Evolutionary conservation across 345 rosid species (phyloP), one percentile per base, ranked within the genome.

Genomic region (Hirschfeldia incana): DNA sequence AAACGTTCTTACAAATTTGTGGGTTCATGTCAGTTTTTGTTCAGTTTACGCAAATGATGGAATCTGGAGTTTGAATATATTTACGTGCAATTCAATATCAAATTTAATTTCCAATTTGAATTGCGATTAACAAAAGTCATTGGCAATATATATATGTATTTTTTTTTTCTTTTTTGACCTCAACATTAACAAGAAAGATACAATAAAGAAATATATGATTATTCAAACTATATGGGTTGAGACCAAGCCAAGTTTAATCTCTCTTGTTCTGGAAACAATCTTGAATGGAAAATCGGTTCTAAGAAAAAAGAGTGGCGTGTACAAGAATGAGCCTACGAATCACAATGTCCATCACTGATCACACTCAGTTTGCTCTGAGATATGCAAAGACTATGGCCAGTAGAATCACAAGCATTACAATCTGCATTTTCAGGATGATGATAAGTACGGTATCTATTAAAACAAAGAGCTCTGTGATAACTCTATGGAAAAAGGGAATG

Each of bases 381-480:
- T 85, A 80, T 0, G 87, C 84, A 13, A 85, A 73, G 65, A 87
- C 29, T 51, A 90, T 81, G 29, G 92, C 87, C 84, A 89, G 59
- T 55, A 86, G 42, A 34, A 90, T 69, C 79, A 88, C 73, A 61
- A 86, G 33, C 36, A 88, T 51, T 63, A 80, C 66, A 34, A 82
- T 81, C 97, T 91, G 87, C 83, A 81, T 76, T 57, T 78, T 65
- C 46, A 74, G 32, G 27, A 49, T 16, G 16, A 39, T 60, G 16
- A 60, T 64, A 6, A 63, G 60, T 26, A 28, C 11, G 5, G 62
- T 30, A 2, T 13, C 16, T 42, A 2, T 1, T 1, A 4, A 60
- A 28, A 60, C 6, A 28, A 12, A 21, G 21, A 21, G 21, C 21
- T 21, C 21, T 21, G 21, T 21, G 21, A 21, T 21, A 21, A 21